Percentiles rank a stretch among this genome's conserved stretches.
Evolutionary conservation across 78 protist genomes (phyloP).

Genomic region (Monosiga brevicollis): DNA sequence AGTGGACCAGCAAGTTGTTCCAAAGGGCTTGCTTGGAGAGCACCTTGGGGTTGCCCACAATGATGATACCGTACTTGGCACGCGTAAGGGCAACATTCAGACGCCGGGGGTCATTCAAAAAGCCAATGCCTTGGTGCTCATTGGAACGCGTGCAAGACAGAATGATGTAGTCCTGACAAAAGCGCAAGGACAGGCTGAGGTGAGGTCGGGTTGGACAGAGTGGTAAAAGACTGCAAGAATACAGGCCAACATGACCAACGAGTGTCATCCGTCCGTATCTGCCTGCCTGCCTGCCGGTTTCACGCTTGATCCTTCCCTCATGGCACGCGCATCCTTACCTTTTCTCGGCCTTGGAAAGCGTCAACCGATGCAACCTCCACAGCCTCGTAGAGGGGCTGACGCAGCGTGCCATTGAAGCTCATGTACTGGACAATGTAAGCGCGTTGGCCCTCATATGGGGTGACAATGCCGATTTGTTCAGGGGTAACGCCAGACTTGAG

Average conservation of each 20-base stretch:
- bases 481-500: slow-evolving; percentile 81
- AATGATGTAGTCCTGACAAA: slow-evolving; percentile 83
- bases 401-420: slow-evolving; percentile 71
- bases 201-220: no score
- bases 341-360: slow-evolving; percentile 98
- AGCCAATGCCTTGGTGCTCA: slow-evolving; percentile 97
- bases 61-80: slow-evolving; percentile 90
- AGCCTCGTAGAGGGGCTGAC: slow-evolving; percentile 61
- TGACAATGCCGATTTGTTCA: slow-evolving; percentile 94
- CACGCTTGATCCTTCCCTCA: no score
- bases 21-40: slow-evolving; percentile 87
- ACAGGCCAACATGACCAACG: no score
- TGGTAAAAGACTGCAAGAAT: no score
- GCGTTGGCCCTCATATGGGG: slow-evolving; percentile 99
- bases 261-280: no score
- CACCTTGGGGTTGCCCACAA: slow-evolving; percentile 93
- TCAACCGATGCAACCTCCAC: slow-evolving; percentile 95
- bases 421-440: slow-evolving; percentile 78
- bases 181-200: no score
- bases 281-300: no score
- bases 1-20: slow-evolving; percentile 88
- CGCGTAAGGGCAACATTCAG: slow-evolving; percentile 99
- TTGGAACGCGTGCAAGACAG: slow-evolving; percentile 97
- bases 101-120: slow-evolving; percentile 95
- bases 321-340: no score